A percentile compares a stretch with the other conserved stretches of the same genome.
These are phyloP conservation scores for Kalmanozyma brasiliensis DNA, from an alignment of 1,284 basidiomycete species.

Conservation along the genomic window DNA sequence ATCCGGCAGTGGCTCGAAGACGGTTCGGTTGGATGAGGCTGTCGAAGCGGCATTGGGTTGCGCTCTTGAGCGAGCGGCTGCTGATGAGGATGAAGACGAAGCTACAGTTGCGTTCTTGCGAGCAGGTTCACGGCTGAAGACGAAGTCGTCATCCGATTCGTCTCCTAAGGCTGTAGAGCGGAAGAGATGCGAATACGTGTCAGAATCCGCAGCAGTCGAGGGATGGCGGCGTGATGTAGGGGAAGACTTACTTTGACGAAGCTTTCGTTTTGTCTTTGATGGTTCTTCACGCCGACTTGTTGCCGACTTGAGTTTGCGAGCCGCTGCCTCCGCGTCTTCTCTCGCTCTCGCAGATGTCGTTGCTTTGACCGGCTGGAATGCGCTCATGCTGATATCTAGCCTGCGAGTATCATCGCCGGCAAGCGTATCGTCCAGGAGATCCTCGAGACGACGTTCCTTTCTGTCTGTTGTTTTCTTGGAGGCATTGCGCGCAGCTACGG, in stretches of 20 bases:
- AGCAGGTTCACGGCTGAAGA: conserved; percentile 44
- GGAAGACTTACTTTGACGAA: conserved; percentile 28
- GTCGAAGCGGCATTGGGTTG: conserved; percentile 24
- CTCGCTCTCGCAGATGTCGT: conserved; percentile 10
- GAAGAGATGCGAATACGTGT: background rate
- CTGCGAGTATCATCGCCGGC: conserved; percentile 28
- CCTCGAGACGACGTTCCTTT: conserved; percentile 38
- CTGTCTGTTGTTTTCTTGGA: conserved; percentile 20
- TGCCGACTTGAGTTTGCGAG: conserved; percentile 29
- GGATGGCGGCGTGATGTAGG: background rate
- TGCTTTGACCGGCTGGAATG: conserved; percentile 30
- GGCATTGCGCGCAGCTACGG: conserved; percentile 42
- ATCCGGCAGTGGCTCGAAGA: conserved; percentile 47
- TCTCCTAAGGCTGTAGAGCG: conserved; percentile 24
- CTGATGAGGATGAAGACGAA: conserved; percentile 17
- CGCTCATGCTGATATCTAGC: conserved; percentile 40
- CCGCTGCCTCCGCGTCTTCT: conserved; percentile 26
- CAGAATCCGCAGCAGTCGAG: background rate
- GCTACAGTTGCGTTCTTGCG: conserved; percentile 14
- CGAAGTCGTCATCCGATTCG: conserved; percentile 47
- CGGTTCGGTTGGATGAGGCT: conserved; percentile 27
- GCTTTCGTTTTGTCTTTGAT: conserved; percentile 31
- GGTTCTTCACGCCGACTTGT: conserved; percentile 22
- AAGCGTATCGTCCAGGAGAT: conserved; percentile 35
- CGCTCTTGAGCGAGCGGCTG: conserved; percentile 3